These are phyloP conservation scores for Schizophyllum amplum DNA, from an alignment of 1,284 basidiomycete species.

Conservation along the genomic window DNA sequence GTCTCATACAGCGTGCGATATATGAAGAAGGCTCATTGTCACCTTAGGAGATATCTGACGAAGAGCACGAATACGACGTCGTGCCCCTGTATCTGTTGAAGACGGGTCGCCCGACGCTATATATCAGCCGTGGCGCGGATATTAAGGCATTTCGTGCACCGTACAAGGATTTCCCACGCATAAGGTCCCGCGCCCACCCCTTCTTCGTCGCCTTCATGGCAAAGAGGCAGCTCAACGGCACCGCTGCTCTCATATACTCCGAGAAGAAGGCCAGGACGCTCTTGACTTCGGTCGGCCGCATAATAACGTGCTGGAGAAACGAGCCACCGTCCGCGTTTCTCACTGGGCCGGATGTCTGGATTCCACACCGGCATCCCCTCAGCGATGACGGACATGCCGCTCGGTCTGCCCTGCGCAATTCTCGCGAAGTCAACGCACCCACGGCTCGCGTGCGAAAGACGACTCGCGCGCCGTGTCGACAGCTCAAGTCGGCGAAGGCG, in stretches of 20 bases:
- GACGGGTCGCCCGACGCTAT: neutral
- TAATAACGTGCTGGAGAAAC: neutral
- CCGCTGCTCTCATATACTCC: neutral
- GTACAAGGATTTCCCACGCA: neutral
- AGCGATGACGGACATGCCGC: neutral
- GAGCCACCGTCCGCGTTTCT: neutral
- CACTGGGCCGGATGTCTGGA: neutral
- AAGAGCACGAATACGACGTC: neutral
- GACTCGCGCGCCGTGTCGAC: neutral
- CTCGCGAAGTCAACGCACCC: neutral
- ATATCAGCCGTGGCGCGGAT: neutral
- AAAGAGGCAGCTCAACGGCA: neutral
- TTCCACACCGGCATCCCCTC: neutral
- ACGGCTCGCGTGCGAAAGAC: neutral
- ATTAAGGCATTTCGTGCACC: neutral
- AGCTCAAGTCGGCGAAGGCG: neutral
- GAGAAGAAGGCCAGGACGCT: neutral
- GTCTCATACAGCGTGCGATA: neutral
- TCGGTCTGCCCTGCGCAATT: neutral
- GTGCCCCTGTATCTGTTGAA: neutral
- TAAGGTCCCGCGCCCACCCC: neutral
- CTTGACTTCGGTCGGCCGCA: neutral
- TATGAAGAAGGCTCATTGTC: neutral
- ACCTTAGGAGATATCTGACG: neutral
- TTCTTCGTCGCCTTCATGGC: neutral